Evolutionary conservation across 768 basidiomycete species (phyloP), one percentile per base, ranked within the genome.

Genomic region (Pisolithus sp.): DNA sequence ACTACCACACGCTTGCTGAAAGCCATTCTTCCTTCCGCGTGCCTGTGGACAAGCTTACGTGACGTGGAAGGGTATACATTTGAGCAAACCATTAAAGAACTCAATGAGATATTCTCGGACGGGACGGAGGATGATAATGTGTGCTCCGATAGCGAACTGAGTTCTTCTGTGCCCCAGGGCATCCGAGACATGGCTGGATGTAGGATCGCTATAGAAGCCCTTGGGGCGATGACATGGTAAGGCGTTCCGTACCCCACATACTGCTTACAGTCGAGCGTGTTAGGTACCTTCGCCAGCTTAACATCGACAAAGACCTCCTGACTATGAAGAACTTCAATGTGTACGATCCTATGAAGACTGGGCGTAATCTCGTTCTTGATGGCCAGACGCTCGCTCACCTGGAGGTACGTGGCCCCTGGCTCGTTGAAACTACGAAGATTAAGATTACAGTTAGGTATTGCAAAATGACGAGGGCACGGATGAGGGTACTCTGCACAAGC

Each of bases 311-410:
- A 63, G 94, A 97, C 57, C 83, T 99, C 50, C 68, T 99, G 61
- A 89, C 85, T 50, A 93, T 96, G 86, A 88, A 83, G 71, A 98
- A 98, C 64, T 99, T 99, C 77, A 94, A 97, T 59, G 76, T 96
- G 37, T 96, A 95, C 62, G 93, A 97, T 67, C 96, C 96, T 0
- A 92, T 97, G 81, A 85, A 87, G 64, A 78, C 79, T 54, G 93
- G 93, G n/a, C 77, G 85, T 62, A 89, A 84, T 24, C 70, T 98
- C 50, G 78, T 89, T 0, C 75, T 99, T 40, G 94, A 99, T 67
- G 96, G 96, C 3, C 93, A 97, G 66, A 94, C 93, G 0, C 75
- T 99, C 49, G 88, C 91, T 15, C 96, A 99, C 65, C 77, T 99
- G 55, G 96, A 99, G 76, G 92, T 93, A 48, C 40, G 67, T 59